A percentile compares a stretch with the other conserved stretches of the same genome.
Conservation (phyloP, 139 green algal genomes). For the Chlorella sp. region DNA sequence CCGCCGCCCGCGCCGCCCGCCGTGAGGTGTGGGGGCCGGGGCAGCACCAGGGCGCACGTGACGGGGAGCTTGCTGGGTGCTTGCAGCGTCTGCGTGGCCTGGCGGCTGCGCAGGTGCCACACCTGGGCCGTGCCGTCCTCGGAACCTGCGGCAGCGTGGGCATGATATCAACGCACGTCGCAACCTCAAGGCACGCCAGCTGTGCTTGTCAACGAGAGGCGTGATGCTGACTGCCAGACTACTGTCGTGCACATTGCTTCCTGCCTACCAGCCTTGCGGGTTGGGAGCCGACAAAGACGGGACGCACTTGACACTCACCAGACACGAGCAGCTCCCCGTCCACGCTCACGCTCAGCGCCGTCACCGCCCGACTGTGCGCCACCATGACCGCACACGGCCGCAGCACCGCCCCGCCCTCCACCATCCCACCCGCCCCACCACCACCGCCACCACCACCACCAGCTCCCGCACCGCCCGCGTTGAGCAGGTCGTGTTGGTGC, state of each 20-base stretch:
- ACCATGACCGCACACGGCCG: constrained; percentile 17
- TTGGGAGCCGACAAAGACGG: too few species aligned
- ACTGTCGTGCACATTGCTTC: too few species aligned
- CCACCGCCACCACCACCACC: neutral
- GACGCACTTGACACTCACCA: too few species aligned
- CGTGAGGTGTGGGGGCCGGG: constrained; percentile 33
- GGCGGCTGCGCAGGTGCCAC: constrained; percentile 71
- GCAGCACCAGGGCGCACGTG: constrained; percentile 45
- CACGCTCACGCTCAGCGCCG: constrained; percentile 37
- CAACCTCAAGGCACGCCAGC: too few species aligned
- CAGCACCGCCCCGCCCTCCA: neutral
- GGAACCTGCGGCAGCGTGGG: too few species aligned
- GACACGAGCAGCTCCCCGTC: constrained; percentile 58
- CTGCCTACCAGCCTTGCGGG: too few species aligned
- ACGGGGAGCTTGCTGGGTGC: constrained; percentile 50
- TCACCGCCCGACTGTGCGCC: constrained; percentile 52
- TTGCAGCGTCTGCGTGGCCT: constrained; percentile 50
- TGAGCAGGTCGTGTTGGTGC: neutral
- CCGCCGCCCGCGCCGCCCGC: neutral
- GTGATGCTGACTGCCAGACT: too few species aligned
- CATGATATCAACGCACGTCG: too few species aligned
- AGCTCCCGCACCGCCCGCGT: neutral
- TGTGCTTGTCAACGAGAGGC: too few species aligned
- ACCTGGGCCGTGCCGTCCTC: constrained; percentile 62
- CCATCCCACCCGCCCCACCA: neutral